Evolutionary conservation across 768 basidiomycete species (phyloP).

Genomic region (Tubosaeta brunneosetosa): DNA sequence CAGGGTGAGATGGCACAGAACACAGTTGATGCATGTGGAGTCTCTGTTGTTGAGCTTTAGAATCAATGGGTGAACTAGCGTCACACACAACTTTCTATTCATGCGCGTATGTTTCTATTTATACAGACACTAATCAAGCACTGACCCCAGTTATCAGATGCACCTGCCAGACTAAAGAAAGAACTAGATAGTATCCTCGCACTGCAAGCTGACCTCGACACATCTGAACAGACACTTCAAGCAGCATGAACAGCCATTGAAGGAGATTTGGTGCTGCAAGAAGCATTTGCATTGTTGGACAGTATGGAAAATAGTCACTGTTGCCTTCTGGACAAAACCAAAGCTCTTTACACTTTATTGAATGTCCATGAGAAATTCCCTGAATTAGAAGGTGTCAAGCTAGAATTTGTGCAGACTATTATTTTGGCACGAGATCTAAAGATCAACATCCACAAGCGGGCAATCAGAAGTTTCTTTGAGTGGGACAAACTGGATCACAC

Average conservation of each 20-base stretch:
- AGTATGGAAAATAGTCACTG: neutral
- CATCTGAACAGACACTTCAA: neutral
- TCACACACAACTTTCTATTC: neutral
- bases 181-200: neutral
- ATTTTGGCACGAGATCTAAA: neutral
- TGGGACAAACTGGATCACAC: constrained; percentile 3
- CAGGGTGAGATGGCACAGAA: neutral
- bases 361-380: neutral
- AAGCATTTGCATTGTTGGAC: neutral
- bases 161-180: neutral
- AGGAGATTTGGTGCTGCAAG: neutral
- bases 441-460: neutral
- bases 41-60: too few species aligned
- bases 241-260: too few species aligned
- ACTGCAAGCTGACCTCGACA: neutral
- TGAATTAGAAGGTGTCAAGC: neutral
- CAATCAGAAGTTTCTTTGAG: neutral
- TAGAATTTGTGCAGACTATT: neutral
- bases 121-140: too few species aligned
- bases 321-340: neutral
- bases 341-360: neutral
- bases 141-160: neutral
- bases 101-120: neutral
- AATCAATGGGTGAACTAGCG: too few species aligned
- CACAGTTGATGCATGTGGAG: neutral